Evolutionary conservation across 2,329 filamentous ascomycete genomes (phyloP), one percentile per base, ranked within the genome.

Genomic region (Diaporthe longicolla): DNA sequence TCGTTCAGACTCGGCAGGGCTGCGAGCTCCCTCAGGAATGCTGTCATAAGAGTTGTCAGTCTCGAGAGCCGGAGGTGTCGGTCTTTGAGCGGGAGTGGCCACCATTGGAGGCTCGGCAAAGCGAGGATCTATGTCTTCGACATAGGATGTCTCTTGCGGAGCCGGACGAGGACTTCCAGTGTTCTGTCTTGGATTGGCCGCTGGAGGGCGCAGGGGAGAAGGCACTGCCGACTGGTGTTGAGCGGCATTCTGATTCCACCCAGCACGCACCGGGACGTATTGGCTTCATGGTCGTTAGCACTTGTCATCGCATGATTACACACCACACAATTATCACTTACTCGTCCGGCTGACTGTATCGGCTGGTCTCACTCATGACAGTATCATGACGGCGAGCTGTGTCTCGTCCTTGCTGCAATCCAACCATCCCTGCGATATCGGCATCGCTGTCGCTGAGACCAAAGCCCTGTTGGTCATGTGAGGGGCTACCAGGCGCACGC

Each of bases 111-210:
- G 82, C 73, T 90, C 88, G 45, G 91, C 93, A 80, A 98, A 98
- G 73, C 92, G 93, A 58, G 96, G 95, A 77, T 98, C 95, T 17
- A 98, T 91, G 81, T 98, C 96, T 87, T 98, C 97, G 80, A 75
- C 61, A 43, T 75, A 75, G 29, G 72, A 70, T 48, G 57, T 69
- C 55, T 75, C 74, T 70, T 72, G 77, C 29, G 79, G 80, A 54
- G 79, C 78, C 21, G 83, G 78, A 21, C 83, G 81, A 43, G 83
- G 82, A 54, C 80, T 81, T 58, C 81, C 82, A 69, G 79, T 80
- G 59, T 77, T 80, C 55, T 83, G 79, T 52, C 45, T 54, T 43
- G 83, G 78, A 74, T 87, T 85, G 72, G 83, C 81, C 50, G 80
- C 76, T 68, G 79, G 63, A 43, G 70, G 58, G 15, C 52, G 70